Conservation (phyloP, 768 basidiomycete species). For the Cystobasidium tubakii region DNA sequence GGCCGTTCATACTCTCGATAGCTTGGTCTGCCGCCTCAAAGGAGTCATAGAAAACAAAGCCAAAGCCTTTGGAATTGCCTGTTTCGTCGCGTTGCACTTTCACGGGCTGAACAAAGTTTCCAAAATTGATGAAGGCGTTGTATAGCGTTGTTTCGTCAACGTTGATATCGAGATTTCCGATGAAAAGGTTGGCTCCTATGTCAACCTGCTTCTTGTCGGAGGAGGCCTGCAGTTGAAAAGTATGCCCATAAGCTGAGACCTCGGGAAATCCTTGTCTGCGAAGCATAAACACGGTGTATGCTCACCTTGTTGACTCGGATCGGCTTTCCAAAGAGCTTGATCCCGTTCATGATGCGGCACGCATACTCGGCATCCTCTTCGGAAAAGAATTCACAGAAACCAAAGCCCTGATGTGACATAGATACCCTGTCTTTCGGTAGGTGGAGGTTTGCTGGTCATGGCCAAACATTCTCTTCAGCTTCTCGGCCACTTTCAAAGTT, state of each 20-base stretch:
- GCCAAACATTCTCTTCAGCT: neutral
- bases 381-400: slow-evolving; percentile 98
- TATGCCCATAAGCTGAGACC: no score
- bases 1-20: slow-evolving; percentile 91
- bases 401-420: slow-evolving; percentile 97
- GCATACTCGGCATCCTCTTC: slow-evolving; percentile 99
- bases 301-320: slow-evolving; percentile 94
- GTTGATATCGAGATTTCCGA: slow-evolving; percentile 89
- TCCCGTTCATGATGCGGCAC: slow-evolving; percentile 99
- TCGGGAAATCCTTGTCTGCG: no score
- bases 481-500: no score
- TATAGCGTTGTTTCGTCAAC: slow-evolving; percentile 88
- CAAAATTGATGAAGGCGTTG: slow-evolving; percentile 93
- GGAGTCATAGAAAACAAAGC: slow-evolving; percentile 93
- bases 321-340: slow-evolving; percentile 97
- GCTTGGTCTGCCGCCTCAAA: slow-evolving; percentile 96
- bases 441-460: slow-evolving; percentile 80
- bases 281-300: no score
- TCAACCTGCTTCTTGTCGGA: slow-evolving; percentile 98
- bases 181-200: slow-evolving; percentile 93
- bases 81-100: slow-evolving; percentile 80
- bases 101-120: slow-evolving; percentile 81
- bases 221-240: slow-evolving; percentile 71
- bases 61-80: slow-evolving; percentile 90
- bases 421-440: slow-evolving; percentile 97